Conservation (phyloP, 345 rosid species). For the Bruguiera sexangula region DNA sequence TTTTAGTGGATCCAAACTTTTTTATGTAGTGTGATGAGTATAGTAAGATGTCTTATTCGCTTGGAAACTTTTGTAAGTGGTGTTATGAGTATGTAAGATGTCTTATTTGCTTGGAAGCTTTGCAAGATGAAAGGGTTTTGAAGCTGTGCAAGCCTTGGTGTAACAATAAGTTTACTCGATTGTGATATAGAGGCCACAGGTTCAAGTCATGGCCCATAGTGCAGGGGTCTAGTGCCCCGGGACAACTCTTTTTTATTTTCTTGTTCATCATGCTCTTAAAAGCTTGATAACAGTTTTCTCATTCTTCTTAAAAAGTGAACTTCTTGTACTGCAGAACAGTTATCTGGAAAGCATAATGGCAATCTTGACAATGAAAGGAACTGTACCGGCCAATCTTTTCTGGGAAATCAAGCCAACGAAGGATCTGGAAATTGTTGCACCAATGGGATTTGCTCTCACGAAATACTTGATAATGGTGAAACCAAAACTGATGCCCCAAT, state of each 20-base stretch:
- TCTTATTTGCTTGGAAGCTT: slow-evolving; percentile 31
- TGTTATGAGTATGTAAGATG: slow-evolving; percentile 30
- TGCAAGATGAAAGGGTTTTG: slow-evolving; percentile 28
- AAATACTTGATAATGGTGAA: slow-evolving; percentile 66
- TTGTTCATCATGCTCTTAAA: too few species aligned
- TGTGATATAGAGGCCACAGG: too few species aligned
- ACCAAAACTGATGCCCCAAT: slow-evolving; percentile 30
- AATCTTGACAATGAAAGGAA: slow-evolving; percentile 31
- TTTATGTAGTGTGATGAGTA: slow-evolving; percentile 24
- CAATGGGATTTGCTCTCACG: slow-evolving; percentile 86
- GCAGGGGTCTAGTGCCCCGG: too few species aligned
- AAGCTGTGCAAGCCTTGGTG: slow-evolving; percentile 14
- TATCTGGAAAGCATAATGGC: slow-evolving; percentile 32
- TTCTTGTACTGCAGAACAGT: slow-evolving; percentile 42
- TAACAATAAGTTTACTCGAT: too few species aligned
- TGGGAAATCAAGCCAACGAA: slow-evolving; percentile 32
- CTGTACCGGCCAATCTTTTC: slow-evolving; percentile 33
- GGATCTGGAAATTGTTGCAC: slow-evolving; percentile 38
- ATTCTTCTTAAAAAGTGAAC: slow-evolving; percentile 16
- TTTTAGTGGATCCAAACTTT: slow-evolving; percentile 28
- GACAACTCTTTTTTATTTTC: too few species aligned
- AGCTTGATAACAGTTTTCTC: background rate
- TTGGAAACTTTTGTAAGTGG: slow-evolving; percentile 19
- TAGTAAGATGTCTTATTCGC: slow-evolving; percentile 34
- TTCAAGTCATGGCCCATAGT: too few species aligned